Conservation (phyloP, 202 grass and related monocot genomes). For the Panicum virgatum region DNA sequence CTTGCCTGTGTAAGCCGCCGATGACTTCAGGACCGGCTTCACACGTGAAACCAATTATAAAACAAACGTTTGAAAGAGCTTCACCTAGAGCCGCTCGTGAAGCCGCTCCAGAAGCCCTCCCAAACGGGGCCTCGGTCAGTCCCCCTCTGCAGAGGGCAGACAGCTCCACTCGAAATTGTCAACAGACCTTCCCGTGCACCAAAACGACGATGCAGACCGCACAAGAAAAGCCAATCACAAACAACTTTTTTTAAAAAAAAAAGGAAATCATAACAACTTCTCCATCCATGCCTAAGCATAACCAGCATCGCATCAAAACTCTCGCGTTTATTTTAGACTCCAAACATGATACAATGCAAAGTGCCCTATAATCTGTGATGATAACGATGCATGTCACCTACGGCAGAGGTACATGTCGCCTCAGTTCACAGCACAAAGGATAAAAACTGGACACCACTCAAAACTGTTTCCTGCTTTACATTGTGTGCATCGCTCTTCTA, state of each 20-base stretch:
- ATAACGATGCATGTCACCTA: background rate
- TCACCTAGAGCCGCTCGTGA: too few species aligned
- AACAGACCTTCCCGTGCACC: background rate
- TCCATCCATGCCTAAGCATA: background rate
- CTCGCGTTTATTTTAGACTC: background rate
- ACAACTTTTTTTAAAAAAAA: too few species aligned
- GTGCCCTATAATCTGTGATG: background rate
- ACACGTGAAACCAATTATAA: too few species aligned
- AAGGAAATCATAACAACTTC: background rate
- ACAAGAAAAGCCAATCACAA: too few species aligned
- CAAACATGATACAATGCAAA: background rate
- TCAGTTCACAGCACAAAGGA: background rate
- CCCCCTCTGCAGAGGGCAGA: too few species aligned
- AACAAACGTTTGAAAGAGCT: too few species aligned
- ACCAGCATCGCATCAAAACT: background rate
- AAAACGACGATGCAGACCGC: too few species aligned
- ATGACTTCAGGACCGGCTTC: too few species aligned
- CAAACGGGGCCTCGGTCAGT: too few species aligned
- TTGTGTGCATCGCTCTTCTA: background rate
- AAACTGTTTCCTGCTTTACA: background rate
- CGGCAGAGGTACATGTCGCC: background rate
- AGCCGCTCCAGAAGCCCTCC: too few species aligned
- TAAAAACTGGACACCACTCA: background rate
- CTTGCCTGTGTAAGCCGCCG: too few species aligned
- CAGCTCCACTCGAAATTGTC: too few species aligned